Base-by-base conservation (phyloP, 345 rosid genomes). In the Garcia nutans region DNA sequence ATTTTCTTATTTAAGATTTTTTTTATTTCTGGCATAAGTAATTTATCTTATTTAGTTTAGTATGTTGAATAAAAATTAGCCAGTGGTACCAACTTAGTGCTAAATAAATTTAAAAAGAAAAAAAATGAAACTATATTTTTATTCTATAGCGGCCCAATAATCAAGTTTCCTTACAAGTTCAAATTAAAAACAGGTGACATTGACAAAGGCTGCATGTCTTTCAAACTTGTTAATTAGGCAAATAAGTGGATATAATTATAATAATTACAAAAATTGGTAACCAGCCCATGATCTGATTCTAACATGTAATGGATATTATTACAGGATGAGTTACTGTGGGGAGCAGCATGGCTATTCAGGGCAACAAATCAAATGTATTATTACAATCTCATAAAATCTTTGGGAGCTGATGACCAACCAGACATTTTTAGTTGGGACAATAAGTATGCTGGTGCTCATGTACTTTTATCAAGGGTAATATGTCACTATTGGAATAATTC, bases 381-480 rank as follows among this genome's bases (percentile, higher is more conserved):
- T 75, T 91, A 77, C 79, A 88, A 91, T 33, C 77, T 89, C 49
- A 56, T 94, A 44, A 89, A 88, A 73, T 86, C 97, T 1, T 42
- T 91, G 41, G 97, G 97, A 68, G 91, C 87, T 65, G 90, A 88
- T 80, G 97, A 93, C 28, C 87, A 88, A 28, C 90, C 97, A 2
- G 97, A 94, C 74, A 68, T 90, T 26, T 94, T 94, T 81, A 92
- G 98, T 82, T 94, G 98, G 98, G 97, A 94, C 86, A 90, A 94
- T 73, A 92, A 94, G 72, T 87, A 86, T 73, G 97, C 97, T 8
- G 97, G 98, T n/a, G 95, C 92, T 73, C 84, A 89, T 70, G 93
- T 94, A 72, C 92, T 94, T 62, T 83, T 94, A 1, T 81, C 97
- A 2, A 85, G 95, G 90, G 97, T 92, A 73, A 19, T 47, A 47